Evolutionary conservation across 805 yeast genomes (phyloP).

Genomic region (Isabelozyma pseudorhagii): DNA sequence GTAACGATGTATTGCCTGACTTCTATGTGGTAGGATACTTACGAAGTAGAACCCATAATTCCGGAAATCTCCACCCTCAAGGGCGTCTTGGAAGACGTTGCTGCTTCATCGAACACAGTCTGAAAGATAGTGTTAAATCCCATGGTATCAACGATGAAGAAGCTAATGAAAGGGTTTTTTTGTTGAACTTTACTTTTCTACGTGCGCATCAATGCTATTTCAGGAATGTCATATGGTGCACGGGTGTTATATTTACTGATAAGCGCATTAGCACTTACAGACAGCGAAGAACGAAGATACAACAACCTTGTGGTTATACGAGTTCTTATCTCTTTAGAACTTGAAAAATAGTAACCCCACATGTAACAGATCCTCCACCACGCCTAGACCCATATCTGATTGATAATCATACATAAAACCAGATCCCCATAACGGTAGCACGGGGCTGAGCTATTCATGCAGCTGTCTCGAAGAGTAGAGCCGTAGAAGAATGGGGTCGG

Average conservation of each 20-base stretch:
- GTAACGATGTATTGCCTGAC: not conserved
- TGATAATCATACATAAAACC: not conserved
- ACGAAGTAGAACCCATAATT: constrained; percentile 63
- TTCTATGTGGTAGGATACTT: constrained; percentile 13
- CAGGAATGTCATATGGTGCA: not conserved
- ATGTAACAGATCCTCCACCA: no score
- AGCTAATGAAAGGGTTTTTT: not conserved
- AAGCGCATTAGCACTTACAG: not conserved
- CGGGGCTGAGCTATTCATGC: no score
- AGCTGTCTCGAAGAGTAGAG: no score
- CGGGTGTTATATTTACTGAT: not conserved
- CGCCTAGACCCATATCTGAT: not conserved
- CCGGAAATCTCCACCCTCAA: constrained; percentile 52
- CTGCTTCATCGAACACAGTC: not conserved
- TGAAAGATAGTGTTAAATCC: not conserved
- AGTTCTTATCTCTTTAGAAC: not conserved
- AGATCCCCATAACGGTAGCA: not conserved
- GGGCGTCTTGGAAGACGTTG: not conserved
- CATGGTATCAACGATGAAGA: not conserved
- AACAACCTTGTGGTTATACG: not conserved
- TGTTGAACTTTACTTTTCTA: not conserved
- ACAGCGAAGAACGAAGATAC: no score
- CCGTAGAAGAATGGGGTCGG: no score
- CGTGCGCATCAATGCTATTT: not conserved
- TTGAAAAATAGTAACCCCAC: no score